Evolutionary conservation across 768 basidiomycete genomes (phyloP).

Genomic region (Russula abietina): DNA sequence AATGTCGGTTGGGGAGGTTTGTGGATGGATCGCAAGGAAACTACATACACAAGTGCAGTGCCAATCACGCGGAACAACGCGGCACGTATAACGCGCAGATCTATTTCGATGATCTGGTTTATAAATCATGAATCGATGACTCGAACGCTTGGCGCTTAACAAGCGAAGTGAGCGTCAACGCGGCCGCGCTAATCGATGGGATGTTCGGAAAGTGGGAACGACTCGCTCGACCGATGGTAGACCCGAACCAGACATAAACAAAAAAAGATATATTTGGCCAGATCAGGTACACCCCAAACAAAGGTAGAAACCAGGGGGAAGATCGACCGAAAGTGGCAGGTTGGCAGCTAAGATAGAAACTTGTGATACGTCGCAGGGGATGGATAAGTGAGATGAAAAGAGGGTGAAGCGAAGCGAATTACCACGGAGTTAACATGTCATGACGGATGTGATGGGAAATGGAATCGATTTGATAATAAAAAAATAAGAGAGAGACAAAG

Average conservation of each 20-base stretch:
- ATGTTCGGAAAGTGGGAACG: not conserved
- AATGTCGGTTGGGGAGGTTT: not conserved
- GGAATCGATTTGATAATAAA: too few species aligned
- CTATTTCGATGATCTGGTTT: not conserved
- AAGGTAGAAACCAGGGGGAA: not conserved
- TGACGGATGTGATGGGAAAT: too few species aligned
- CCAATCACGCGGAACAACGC: not conserved
- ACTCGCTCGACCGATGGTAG: not conserved
- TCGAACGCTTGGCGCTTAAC: not conserved
- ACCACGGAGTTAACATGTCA: not conserved
- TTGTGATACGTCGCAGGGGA: not conserved
- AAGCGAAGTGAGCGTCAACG: constrained; percentile 1
- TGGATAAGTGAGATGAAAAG: not conserved
- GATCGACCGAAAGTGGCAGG: not conserved
- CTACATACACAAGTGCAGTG: too few species aligned
- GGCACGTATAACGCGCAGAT: not conserved
- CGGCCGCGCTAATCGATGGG: constrained; percentile 3
- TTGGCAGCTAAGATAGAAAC: not conserved
- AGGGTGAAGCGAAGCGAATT: constrained; percentile 1
- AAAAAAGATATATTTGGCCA: not conserved
- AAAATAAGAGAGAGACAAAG: too few species aligned
- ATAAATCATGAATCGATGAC: constrained; percentile 1
- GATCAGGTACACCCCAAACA: not conserved
- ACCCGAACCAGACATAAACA: not conserved
- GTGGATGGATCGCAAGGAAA: not conserved